phyloP scores from a whole-genome alignment of 148 eudicot genomes.

The Rhododendron ovatum region DNA sequence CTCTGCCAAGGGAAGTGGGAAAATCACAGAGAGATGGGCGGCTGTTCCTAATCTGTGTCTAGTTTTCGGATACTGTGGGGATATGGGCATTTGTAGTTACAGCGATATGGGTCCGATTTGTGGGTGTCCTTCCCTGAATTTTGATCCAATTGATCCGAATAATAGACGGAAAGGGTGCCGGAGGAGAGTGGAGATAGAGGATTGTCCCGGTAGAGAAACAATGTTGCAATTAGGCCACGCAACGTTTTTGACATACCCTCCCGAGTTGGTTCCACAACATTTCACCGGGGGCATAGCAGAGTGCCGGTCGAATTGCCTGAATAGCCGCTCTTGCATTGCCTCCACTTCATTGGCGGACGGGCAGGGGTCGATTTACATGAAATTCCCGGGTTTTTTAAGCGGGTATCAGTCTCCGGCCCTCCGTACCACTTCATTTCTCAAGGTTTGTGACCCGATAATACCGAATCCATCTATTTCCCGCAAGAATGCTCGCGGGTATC shows the following conservation, averaged over 20 bases:
- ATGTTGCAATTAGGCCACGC: constrained; percentile 58
- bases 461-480: constrained; percentile 38
- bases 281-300: constrained; percentile 33
- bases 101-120: constrained; percentile 60
- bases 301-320: constrained; percentile 55
- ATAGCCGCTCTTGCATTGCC: constrained; percentile 48
- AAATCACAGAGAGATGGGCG: constrained; percentile 40
- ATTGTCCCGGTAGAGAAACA: constrained; percentile 38
- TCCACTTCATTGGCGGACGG: constrained; percentile 67
- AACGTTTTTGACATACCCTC: constrained; percentile 57
- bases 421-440: constrained; percentile 78
- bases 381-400: constrained; percentile 44
- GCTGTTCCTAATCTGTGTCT: constrained; percentile 78
- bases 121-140: constrained; percentile 75
- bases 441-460: constrained; percentile 49
- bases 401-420: constrained; percentile 69
- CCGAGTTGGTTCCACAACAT: constrained; percentile 37
- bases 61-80: constrained; percentile 84
- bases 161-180: constrained; percentile 64
- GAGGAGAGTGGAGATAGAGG: constrained; percentile 13
- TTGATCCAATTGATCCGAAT: constrained; percentile 41
- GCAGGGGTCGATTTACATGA: constrained; percentile 51
- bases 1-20: constrained; percentile 24
- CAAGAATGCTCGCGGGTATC: constrained; percentile 17
- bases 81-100: constrained; percentile 77